Percentiles rank a stretch among this genome's conserved stretches.
phyloP scores from a whole-genome alignment of 2,329 filamentous ascomycete species.

The Epichloe elymi region DNA sequence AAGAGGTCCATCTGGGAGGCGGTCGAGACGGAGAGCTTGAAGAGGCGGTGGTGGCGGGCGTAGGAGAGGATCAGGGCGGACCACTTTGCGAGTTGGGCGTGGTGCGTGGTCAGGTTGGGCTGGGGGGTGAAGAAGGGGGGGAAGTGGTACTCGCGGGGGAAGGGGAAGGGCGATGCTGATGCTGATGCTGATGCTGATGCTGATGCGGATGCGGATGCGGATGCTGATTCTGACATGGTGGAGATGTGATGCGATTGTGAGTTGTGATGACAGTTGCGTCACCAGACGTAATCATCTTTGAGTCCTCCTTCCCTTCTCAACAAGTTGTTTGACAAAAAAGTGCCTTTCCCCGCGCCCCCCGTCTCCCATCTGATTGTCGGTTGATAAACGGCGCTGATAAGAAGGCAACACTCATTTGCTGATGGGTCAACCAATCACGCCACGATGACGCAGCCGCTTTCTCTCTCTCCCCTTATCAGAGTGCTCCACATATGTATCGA shows the following conservation, averaged over 20 bases:
- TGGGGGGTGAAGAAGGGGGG: conserved; percentile 76
- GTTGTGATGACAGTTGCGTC: background rate
- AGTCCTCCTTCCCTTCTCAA: too few relatives aligned
- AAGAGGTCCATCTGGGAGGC: conserved; percentile 44
- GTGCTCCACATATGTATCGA: too few relatives aligned
- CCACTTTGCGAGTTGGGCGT: conserved; percentile 75
- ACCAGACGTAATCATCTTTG: too few relatives aligned
- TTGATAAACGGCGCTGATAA: background rate
- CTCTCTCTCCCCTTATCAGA: too few relatives aligned
- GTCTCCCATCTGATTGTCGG: background rate
- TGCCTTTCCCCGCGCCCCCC: too few relatives aligned
- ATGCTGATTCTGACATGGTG: background rate
- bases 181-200: background rate
- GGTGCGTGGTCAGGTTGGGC: conserved; percentile 57
- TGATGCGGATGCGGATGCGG: too few relatives aligned
- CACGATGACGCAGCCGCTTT: background rate
- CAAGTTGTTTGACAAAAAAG: too few relatives aligned
- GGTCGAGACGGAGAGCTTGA: conserved; percentile 53
- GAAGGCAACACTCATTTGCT: background rate
- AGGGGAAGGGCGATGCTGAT: conserved; percentile 14
- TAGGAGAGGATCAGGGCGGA: conserved; percentile 72
- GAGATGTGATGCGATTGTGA: background rate
- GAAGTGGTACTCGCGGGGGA: conserved; percentile 58
- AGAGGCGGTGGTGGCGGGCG: conserved; percentile 65
- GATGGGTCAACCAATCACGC: background rate